Evolutionary conservation across 1,284 basidiomycete genomes (phyloP), one percentile per base, ranked within the genome.

Genomic region (Ustilago bromivora): DNA sequence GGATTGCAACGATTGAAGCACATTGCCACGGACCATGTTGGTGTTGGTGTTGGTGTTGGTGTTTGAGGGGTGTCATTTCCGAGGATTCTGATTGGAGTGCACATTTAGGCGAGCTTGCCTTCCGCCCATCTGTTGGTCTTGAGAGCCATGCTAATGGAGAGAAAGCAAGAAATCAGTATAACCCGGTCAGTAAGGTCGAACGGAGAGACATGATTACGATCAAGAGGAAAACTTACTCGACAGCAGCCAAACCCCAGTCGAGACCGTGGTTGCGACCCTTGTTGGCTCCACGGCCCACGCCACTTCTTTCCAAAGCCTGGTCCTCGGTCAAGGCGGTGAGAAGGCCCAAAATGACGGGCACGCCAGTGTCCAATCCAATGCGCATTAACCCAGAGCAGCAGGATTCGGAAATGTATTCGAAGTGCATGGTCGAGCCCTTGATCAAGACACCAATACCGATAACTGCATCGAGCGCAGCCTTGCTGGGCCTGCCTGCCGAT

Each of bases 361-460:
- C 91, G 23, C 94, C 94, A 2, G 92, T 92, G 87, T 99, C 96
- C 80, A 98, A 89, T 85, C 96, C 94, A 32, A 98, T 90, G 76
- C 91, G 91, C 96, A 98, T 99, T 80, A 99, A 89, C 43, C 92
- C 95, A 82, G 96, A 92, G 52, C 94, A 92, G 69, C 97, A 94
- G 65, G 92, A 90, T 81, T 98, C 95, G 85, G 91, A 94, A 87
- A 99, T 99, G 89, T 99, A 99, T 71, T 86, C 85, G 63, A 84
- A 85, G 75, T 86, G 84, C 84, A 85, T 84, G 8, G 82, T 85
- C 28, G 76, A 80, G 11, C 84, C 96, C 88, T 99, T 99, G 90
- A 99, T 98, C 85, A 99, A 91, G 53, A 96, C 94, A 11, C 96
- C 96, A 82, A 99, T 95, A 46, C 95, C 94, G 84, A 99, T 96